phyloP scores from a whole-genome alignment of 2,329 filamentous ascomycete species.

The Colletotrichum australisinense region DNA sequence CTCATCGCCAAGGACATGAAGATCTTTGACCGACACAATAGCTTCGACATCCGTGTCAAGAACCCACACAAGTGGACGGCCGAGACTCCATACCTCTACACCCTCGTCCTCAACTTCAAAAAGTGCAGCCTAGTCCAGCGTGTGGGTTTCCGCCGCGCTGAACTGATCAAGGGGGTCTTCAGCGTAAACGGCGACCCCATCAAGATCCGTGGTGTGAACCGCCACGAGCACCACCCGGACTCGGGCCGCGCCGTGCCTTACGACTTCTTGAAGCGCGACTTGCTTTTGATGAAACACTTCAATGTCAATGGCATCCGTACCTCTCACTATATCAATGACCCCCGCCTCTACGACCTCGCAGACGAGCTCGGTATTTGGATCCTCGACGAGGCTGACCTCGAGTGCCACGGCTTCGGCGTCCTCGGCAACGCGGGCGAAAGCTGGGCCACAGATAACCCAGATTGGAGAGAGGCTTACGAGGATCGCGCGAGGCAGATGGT shows the following conservation, averaged over 20 bases:
- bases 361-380: constrained; percentile 74
- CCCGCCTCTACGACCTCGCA: constrained; percentile 68
- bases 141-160: constrained; percentile 72
- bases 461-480: constrained; percentile 73
- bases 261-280: constrained; percentile 69
- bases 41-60: constrained; percentile 53
- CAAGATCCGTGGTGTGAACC: constrained; percentile 75
- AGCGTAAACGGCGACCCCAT: constrained; percentile 74
- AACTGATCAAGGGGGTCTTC: constrained; percentile 70
- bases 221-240: constrained; percentile 76
- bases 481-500: constrained; percentile 75
- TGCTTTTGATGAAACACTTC: constrained; percentile 74
- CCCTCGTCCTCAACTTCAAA: constrained; percentile 52
- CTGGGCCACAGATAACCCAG: constrained; percentile 69
- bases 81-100: constrained; percentile 73
- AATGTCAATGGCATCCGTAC: constrained; percentile 79
- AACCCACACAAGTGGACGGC: constrained; percentile 75
- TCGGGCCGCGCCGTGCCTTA: constrained; percentile 72
- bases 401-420: constrained; percentile 63
- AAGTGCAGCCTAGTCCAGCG: constrained; percentile 59
- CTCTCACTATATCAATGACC: constrained; percentile 74
- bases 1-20: constrained; percentile 42
- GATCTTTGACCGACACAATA: constrained; percentile 50
- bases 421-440: constrained; percentile 55
- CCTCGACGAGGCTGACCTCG: constrained; percentile 67